Conservation (phyloP, 305 asterid genomes). For the Euphrasia arctica region DNA sequence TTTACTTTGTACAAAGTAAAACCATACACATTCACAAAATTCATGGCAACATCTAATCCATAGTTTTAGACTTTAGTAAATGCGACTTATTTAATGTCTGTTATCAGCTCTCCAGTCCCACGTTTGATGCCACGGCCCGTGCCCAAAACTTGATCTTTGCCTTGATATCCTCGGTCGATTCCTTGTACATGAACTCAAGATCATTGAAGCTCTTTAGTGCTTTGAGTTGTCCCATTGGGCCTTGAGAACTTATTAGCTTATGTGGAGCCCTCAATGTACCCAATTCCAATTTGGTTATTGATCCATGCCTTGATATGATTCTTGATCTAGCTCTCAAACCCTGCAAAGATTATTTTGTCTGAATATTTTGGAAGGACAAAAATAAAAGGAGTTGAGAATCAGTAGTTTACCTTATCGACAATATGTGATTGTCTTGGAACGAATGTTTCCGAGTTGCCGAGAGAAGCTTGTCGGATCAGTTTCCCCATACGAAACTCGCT, state of each 20-base stretch:
- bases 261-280: neutral
- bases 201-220: conserved; percentile 40
- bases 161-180: conserved; percentile 54
- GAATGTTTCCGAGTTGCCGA: conserved; percentile 27
- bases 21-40: too few relatives aligned
- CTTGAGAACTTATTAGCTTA: conserved; percentile 20
- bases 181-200: conserved; percentile 20
- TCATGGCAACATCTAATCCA: too few relatives aligned
- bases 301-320: conserved; percentile 30
- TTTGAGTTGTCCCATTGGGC: conserved; percentile 23
- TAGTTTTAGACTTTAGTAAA: too few relatives aligned
- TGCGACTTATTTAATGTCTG: too few relatives aligned
- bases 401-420: conserved; percentile 32
- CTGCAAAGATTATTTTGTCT: conserved; percentile 18
- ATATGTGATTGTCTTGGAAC: conserved; percentile 24
- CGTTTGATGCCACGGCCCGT: conserved; percentile 74
- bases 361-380: too few relatives aligned
- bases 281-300: conserved; percentile 29
- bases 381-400: too few relatives aligned
- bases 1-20: too few relatives aligned
- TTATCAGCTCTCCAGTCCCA: conserved; percentile 39
- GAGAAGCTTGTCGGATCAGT: conserved; percentile 67
- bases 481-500: conserved; percentile 66
- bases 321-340: conserved; percentile 27
- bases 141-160: conserved; percentile 80